Percentiles rank a stretch among this genome's conserved stretches.
Conservation (phyloP, 345 rosid species). For the Hibiscus syriacus region DNA sequence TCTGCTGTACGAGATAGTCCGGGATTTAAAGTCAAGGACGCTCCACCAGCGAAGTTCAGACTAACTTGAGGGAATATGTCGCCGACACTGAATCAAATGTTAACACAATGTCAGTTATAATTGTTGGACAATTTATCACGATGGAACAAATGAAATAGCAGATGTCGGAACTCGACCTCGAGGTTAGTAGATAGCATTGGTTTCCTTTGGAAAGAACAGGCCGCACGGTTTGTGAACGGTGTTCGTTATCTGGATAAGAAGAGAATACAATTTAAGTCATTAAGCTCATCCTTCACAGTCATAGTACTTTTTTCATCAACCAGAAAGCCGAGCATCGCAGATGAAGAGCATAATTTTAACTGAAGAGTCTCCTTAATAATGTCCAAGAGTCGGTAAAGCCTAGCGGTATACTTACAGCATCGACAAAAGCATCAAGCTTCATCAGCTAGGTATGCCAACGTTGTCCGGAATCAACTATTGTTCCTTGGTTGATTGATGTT, state of each 20-base stretch:
- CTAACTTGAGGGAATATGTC: slow-evolving; percentile 76
- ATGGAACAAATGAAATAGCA: not conserved
- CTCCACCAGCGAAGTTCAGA: slow-evolving; percentile 80
- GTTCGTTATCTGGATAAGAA: slow-evolving; percentile 50
- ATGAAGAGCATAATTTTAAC: not conserved
- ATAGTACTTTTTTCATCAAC: not conserved
- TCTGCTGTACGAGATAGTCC: slow-evolving; percentile 77
- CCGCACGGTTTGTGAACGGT: slow-evolving; percentile 50
- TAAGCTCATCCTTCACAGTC: not conserved
- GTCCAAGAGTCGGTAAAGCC: not conserved
- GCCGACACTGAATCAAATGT: slow-evolving; percentile 38
- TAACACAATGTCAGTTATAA: slow-evolving; percentile 12
- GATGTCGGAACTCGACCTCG: slow-evolving; percentile 45
- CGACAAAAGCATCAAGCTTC: not conserved
- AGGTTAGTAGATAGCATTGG: slow-evolving; percentile 50
- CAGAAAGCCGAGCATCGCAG: not conserved
- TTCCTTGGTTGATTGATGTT: not conserved
- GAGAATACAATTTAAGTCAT: not conserved
- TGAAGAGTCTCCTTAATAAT: not conserved
- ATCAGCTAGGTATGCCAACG: not conserved
- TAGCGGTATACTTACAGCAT: not conserved
- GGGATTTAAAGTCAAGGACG: slow-evolving; percentile 63
- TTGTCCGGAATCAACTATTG: not conserved
- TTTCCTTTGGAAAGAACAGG: slow-evolving; percentile 49
- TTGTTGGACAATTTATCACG: not conserved